Base-by-base conservation (phyloP, 2,329 filamentous ascomycete genomes). In the Clonostachys sp. region DNA sequence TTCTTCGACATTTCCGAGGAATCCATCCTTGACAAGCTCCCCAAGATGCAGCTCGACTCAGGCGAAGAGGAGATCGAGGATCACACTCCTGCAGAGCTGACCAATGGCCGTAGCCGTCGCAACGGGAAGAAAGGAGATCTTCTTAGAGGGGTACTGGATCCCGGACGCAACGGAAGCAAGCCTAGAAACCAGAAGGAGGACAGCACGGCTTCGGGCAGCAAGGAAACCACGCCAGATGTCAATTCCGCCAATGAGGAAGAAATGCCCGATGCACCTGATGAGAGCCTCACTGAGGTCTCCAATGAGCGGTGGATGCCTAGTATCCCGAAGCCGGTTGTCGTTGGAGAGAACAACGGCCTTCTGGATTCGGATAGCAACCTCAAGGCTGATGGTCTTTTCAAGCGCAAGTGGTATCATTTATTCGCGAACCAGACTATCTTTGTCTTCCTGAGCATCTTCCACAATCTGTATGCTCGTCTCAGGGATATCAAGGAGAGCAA, bases 391-490 rank as follows among this genome's bases (percentile, higher is more conserved):
- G 87, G 91, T 45, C 84, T 88, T 49, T 95, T 94, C 67, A 78
- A 79, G 55, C 87, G 91, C 42, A 83, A 84, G 12, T 84, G 82
- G 67, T 95, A 90, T 72, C 92, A 92, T 62, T 83, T 97, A 62
- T 99, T 95, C 71, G 86, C 86, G 63, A 97, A 96, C 64, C 81
- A 90, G 58, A 89, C 87, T 5, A 86, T 99, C 50, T 96, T 91
- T 62, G 91, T 94, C 67, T 97, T 99, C 75, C 87, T 99, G 72
- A 89, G 87, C 56, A 85, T 96, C 51, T 94, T 99, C 64, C 84
- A 96, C 61, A 87, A 87, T n/a, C 74, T 99, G 6, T 97, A 96
- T 68, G 82, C 84, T 58, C 84, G 94, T 39, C 77, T 99, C 13
- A 75, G 86, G 52, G 87, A 87, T 51, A 83, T 97, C 65, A 97